phyloP scores from a whole-genome alignment of 2,329 filamentous ascomycete species.

The Colletotrichum liaoningense region DNA sequence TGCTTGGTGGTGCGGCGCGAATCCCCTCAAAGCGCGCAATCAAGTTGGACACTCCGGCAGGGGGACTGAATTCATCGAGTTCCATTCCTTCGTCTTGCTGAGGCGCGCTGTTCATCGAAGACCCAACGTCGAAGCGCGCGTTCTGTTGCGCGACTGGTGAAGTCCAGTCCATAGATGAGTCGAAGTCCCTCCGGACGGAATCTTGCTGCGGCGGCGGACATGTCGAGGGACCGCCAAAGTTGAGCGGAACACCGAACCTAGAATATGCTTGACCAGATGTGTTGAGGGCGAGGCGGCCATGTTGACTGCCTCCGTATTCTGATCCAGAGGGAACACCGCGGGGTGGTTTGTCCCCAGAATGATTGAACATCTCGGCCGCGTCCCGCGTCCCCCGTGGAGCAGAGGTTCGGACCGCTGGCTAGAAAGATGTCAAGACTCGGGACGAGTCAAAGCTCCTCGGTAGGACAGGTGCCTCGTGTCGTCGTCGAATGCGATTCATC shows the following conservation, averaged over 20 bases:
- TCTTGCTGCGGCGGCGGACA: slow-evolving; percentile 37
- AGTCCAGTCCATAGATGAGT: slow-evolving; percentile 51
- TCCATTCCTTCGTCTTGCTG: slow-evolving; percentile 34
- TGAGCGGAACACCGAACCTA: slow-evolving; percentile 45
- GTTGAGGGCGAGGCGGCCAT: slow-evolving; percentile 39
- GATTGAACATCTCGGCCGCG: slow-evolving; percentile 52
- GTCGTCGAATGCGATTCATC: slow-evolving; percentile 36
- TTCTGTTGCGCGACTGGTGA: slow-evolving; percentile 45
- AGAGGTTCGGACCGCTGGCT: slow-evolving; percentile 47
- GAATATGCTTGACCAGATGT: slow-evolving; percentile 48
- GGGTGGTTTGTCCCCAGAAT: slow-evolving; percentile 46
- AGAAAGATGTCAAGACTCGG: slow-evolving; percentile 46
- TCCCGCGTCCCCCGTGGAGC: slow-evolving; percentile 44
- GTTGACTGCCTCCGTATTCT: slow-evolving; percentile 22
- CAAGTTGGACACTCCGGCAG: slow-evolving; percentile 49
- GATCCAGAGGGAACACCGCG: slow-evolving; percentile 43
- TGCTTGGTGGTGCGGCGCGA: slow-evolving; percentile 47
- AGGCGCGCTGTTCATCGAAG: slow-evolving; percentile 14
- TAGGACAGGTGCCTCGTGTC: slow-evolving; percentile 43
- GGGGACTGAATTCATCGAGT: slow-evolving; percentile 32
- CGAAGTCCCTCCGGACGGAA: slow-evolving; percentile 17
- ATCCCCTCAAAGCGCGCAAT: slow-evolving; percentile 54
- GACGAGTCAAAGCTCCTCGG: slow-evolving; percentile 52
- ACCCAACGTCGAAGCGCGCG: slow-evolving; percentile 32
- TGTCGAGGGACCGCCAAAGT: slow-evolving; percentile 41